A percentile compares a stretch with the other conserved stretches of the same genome.
These are phyloP conservation scores for Carex pumila DNA, from an alignment of 176 grass and related monocot species.

Conservation along the genomic window DNA sequence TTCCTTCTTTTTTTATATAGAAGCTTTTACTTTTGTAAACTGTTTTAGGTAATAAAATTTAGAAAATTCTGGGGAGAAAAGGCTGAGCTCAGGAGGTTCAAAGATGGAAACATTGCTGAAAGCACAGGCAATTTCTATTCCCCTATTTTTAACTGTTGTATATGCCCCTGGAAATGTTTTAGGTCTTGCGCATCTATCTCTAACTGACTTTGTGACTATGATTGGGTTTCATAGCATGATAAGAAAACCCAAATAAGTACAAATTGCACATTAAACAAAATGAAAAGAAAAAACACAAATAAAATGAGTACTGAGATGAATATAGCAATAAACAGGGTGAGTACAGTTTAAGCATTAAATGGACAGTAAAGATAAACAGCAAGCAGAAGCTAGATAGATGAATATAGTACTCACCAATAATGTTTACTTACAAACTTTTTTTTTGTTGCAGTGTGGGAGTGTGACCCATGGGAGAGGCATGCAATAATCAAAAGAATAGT, in stretches of 20 bases:
- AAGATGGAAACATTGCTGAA: constrained; percentile 90
- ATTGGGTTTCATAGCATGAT: not conserved
- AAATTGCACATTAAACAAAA: not conserved
- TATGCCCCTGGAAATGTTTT: not conserved
- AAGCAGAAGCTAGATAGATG: not conserved
- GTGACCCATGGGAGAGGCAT: constrained; percentile 66
- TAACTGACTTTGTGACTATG: not conserved
- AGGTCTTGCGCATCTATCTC: not conserved
- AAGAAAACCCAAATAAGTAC: constrained; percentile 2
- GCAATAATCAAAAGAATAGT: constrained; percentile 69
- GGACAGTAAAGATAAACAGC: not conserved
- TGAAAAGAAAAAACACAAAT: not conserved
- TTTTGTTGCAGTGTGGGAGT: constrained; percentile 70
- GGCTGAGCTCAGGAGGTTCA: constrained; percentile 94
- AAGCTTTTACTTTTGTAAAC: constrained; percentile 14
- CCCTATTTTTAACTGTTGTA: not conserved
- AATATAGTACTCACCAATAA: not conserved
- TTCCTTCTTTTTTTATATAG: not conserved
- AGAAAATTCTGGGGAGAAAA: constrained; percentile 92
- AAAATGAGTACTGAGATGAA: not conserved
- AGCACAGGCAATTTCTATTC: constrained; percentile 58
- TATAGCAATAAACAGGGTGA: not conserved
- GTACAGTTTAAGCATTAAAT: not conserved
- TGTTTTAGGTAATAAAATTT: constrained; percentile 56
- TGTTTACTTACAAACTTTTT: constrained; percentile 1